Conservation (phyloP, 129 eudicot species). For the Heracleum sosnowskyi region DNA sequence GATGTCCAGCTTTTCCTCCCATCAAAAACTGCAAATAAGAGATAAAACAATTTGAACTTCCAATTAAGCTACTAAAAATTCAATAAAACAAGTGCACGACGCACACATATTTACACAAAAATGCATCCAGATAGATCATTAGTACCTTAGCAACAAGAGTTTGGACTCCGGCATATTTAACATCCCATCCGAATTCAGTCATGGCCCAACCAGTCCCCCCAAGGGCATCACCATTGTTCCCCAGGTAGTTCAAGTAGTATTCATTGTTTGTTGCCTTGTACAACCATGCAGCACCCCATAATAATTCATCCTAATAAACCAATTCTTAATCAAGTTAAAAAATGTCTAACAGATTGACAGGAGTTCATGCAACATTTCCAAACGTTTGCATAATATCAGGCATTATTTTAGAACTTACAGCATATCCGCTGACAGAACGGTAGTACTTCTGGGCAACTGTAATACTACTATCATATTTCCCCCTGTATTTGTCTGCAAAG, state of each 20-base stretch:
- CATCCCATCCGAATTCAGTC: constrained; percentile 99
- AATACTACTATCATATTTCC: constrained; percentile 94
- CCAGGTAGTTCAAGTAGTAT: constrained; percentile 78
- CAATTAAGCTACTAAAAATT: not conserved
- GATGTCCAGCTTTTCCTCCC: constrained; percentile 65
- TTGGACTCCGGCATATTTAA: constrained; percentile 94
- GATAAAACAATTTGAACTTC: not conserved
- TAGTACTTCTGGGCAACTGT: constrained; percentile 92
- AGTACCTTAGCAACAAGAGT: constrained; percentile 78
- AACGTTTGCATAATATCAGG: not conserved
- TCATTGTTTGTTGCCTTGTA: constrained; percentile 83
- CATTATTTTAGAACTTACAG: constrained; percentile 29
- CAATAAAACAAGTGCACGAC: not conserved
- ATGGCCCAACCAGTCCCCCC: constrained; percentile 99
- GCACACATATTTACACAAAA: not conserved
- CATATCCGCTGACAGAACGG: constrained; percentile 94
- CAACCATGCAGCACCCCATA: constrained; percentile 98
- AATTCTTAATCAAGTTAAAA: not conserved
- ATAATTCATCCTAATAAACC: constrained; percentile 63
- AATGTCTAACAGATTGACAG: not conserved
- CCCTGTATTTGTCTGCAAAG: constrained; percentile 96
- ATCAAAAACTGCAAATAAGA: constrained; percentile 62
- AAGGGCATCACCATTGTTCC: constrained; percentile 66
- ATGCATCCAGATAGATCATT: not conserved
- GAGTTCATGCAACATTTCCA: too few relatives aligned